phyloP scores from a whole-genome alignment of 2,329 filamentous ascomycete species.

The Colletotrichum sp. region DNA sequence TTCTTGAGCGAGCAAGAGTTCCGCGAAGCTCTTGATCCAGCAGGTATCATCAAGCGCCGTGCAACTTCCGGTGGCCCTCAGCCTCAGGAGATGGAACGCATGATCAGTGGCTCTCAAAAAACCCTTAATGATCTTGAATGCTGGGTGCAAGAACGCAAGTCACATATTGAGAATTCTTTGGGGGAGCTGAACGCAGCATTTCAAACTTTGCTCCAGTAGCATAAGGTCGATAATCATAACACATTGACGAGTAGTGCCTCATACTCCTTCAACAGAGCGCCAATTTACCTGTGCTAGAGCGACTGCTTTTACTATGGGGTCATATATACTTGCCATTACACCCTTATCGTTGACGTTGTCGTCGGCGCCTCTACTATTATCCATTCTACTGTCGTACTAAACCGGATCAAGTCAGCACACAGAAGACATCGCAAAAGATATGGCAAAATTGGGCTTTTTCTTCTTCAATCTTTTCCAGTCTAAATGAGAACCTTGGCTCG shows the following conservation, averaged over 20 bases:
- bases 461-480: neutral
- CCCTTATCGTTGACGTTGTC: no score
- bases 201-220: neutral
- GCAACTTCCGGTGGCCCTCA: conserved; percentile 11
- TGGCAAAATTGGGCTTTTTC: accelerated
- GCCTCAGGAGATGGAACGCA: conserved; percentile 6
- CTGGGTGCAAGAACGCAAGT: neutral
- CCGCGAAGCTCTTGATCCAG: neutral
- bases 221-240: neutral
- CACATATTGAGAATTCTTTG: neutral
- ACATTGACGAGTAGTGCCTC: neutral
- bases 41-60: neutral
- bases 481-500: neutral
- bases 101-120: neutral
- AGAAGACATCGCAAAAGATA: accelerated
- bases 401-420: neutral
- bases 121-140: neutral
- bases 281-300: neutral
- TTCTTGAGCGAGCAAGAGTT: conserved; percentile 1
- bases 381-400: neutral
- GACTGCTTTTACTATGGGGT: neutral
- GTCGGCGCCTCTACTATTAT: neutral
- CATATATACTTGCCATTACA: neutral
- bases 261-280: neutral
- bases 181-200: neutral